phyloP scores from a whole-genome alignment of 2,329 filamentous ascomycete species.

The Geosmithia flava region DNA sequence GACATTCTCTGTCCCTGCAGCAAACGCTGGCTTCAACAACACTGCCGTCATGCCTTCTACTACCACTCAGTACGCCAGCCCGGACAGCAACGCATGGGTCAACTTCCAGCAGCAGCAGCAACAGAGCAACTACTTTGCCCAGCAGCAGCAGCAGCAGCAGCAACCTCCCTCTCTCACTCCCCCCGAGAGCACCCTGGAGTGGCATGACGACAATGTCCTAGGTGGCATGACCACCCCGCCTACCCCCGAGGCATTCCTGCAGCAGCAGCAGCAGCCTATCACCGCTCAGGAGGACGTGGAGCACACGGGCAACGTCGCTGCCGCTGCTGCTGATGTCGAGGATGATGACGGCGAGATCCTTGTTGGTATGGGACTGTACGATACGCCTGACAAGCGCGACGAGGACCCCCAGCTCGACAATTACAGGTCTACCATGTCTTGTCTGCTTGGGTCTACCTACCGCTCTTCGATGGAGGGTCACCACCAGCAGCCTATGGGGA shows the following conservation, averaged over 20 bases:
- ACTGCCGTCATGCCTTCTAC: constrained; percentile 21
- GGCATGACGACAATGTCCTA: constrained; percentile 29
- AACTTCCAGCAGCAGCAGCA: constrained; percentile 15
- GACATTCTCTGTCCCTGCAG: constrained; percentile 39
- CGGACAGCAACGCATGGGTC: constrained; percentile 20
- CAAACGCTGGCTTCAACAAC: too few species aligned
- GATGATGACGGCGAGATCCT: constrained; percentile 59
- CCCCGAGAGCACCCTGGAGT: constrained; percentile 16
- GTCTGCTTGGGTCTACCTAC: constrained; percentile 38
- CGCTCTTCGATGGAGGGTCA: constrained; percentile 9
- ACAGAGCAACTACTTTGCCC: constrained; percentile 13
- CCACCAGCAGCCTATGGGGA: constrained; percentile 39
- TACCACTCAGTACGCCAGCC: constrained; percentile 24
- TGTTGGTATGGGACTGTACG: constrained; percentile 74
- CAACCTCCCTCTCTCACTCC: constrained; percentile 13
- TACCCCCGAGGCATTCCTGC: constrained; percentile 46
- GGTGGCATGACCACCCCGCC: constrained; percentile 37
- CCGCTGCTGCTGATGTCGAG: constrained; percentile 22
- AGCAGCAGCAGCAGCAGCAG: constrained; percentile 4
- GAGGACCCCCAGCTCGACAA: constrained; percentile 38
- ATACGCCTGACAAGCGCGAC: constrained; percentile 47
- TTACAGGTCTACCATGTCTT: constrained; percentile 40
- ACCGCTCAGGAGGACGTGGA: constrained; percentile 35
- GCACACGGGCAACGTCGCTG: constrained; percentile 26
- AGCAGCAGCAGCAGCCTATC: constrained; percentile 33